Evolutionary conservation across 139 green algal species (phyloP).

Genomic region (Closterium sp.): DNA sequence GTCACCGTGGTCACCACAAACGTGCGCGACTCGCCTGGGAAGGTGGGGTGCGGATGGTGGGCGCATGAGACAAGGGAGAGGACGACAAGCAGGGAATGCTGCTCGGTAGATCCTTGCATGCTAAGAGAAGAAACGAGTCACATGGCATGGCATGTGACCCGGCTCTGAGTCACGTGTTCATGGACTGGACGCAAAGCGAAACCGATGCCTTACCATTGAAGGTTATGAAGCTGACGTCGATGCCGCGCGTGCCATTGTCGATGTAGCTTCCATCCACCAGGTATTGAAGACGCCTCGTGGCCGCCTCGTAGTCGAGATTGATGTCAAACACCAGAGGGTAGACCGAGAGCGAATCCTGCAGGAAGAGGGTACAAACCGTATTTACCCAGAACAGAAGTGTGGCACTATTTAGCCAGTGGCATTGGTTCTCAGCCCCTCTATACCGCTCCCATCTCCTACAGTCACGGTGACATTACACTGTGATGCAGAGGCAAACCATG

Average conservation of each 20-base stretch:
- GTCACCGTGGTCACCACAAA: not conserved
- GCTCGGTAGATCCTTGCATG: too few species aligned
- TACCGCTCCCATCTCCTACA: too few species aligned
- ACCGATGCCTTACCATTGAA: not conserved
- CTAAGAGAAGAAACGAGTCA: too few species aligned
- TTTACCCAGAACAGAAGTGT: too few species aligned
- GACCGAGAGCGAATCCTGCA: slow-evolving; percentile 67
- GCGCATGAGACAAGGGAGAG: not conserved
- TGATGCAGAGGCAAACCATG: too few species aligned
- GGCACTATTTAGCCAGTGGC: too few species aligned
- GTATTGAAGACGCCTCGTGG: not conserved
- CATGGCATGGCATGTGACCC: too few species aligned
- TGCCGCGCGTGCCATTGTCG: not conserved
- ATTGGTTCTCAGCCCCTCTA: too few species aligned
- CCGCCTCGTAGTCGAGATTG: slow-evolving; percentile 25
- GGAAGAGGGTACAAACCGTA: not conserved
- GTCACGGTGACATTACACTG: too few species aligned
- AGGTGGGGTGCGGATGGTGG: not conserved
- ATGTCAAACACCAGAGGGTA: slow-evolving; percentile 38
- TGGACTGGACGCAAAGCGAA: too few species aligned
- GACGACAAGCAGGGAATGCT: not conserved
- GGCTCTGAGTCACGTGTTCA: too few species aligned
- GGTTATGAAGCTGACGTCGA: not conserved
- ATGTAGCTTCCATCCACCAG: slow-evolving; percentile 17
- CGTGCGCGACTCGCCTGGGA: not conserved